phyloP scores from a whole-genome alignment of 106 monocot species.

The Narthecium ossifragum region DNA sequence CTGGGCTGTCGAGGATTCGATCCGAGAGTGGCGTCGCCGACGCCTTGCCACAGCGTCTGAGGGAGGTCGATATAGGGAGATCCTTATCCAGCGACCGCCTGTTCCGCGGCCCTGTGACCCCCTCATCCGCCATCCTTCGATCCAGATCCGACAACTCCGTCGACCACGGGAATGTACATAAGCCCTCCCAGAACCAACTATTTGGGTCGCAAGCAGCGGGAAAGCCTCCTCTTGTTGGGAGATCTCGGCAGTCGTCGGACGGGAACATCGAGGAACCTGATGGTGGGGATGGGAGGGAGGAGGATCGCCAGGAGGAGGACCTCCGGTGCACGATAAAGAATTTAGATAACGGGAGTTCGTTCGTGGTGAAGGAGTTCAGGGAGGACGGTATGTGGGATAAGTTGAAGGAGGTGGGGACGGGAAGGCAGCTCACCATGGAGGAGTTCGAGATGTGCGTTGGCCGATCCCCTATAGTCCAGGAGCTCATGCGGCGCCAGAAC shows the following conservation, averaged over 20 bases:
- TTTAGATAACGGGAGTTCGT: conserved; percentile 75
- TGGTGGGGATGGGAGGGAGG: conserved; percentile 7
- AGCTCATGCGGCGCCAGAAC: conserved; percentile 78
- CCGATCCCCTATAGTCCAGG: conserved; percentile 82
- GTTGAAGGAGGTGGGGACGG: conserved; percentile 61
- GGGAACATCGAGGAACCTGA: conserved; percentile 4
- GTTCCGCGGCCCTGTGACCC: background rate
- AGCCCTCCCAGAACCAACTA: conserved; percentile 6
- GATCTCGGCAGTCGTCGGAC: conserved; percentile 2
- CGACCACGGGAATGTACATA: conserved; percentile 22
- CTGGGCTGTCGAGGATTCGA: conserved; percentile 24
- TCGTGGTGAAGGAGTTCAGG: conserved; percentile 67
- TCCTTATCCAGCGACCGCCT: conserved; percentile 27
- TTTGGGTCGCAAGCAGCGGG: background rate
- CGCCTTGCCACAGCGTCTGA: conserved; percentile 1
- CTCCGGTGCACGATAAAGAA: conserved; percentile 58
- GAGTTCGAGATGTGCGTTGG: conserved; percentile 82
- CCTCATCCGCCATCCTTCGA: conserved; percentile 12
- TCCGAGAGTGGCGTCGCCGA: background rate
- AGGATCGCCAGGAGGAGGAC: no score
- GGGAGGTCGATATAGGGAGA: conserved; percentile 21
- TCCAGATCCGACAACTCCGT: conserved; percentile 54
- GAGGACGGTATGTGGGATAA: conserved; percentile 72
- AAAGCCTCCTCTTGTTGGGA: conserved; percentile 13
- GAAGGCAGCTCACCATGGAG: conserved; percentile 77